Evolutionary conservation across 78 protist genomes (phyloP).

Genomic region (Dictyostelium discoideum): DNA sequence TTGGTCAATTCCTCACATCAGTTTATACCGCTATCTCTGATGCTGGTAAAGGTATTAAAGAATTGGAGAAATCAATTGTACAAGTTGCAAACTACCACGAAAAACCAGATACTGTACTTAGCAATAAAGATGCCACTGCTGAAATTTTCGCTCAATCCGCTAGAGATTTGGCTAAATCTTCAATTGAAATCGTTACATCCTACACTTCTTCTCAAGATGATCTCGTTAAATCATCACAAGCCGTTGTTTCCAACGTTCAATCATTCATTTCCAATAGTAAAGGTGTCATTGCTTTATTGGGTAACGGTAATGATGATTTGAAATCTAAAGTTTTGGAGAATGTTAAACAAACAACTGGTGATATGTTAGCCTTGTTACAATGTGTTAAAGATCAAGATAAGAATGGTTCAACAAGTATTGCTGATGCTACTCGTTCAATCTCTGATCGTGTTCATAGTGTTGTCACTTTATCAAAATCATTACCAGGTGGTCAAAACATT

Average conservation of each 20-base stretch:
- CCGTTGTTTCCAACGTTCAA: conserved; percentile 1
- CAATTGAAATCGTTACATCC: conserved; percentile 68
- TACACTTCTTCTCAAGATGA: conserved; percentile 57
- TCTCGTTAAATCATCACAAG: conserved; percentile 66
- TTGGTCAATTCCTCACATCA: conserved; percentile 46
- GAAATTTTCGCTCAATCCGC: conserved; percentile 39
- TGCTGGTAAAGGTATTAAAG: conserved; percentile 82
- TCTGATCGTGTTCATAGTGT: conserved; percentile 35
- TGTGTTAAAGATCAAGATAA: conserved; percentile 69
- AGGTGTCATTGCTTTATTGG: conserved; percentile 12
- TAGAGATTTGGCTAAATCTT: conserved; percentile 65
- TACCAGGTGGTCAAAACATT: conserved; percentile 70
- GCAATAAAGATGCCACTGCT: conserved; percentile 44
- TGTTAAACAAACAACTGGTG: conserved; percentile 39
- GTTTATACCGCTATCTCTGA: conserved; percentile 67
- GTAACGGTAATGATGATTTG: background rate
- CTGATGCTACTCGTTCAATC: conserved; percentile 28
- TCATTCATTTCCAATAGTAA: conserved; percentile 31
- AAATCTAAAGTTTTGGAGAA: background rate
- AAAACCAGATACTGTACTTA: conserved; percentile 37
- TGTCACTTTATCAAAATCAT: background rate
- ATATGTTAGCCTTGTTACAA: conserved; percentile 6
- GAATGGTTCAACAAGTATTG: background rate
- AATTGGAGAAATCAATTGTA: conserved; percentile 56
- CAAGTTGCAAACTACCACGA: conserved; percentile 26